Conservation (phyloP, 2,329 filamentous ascomycete species). For the Penicillium sp. region DNA sequence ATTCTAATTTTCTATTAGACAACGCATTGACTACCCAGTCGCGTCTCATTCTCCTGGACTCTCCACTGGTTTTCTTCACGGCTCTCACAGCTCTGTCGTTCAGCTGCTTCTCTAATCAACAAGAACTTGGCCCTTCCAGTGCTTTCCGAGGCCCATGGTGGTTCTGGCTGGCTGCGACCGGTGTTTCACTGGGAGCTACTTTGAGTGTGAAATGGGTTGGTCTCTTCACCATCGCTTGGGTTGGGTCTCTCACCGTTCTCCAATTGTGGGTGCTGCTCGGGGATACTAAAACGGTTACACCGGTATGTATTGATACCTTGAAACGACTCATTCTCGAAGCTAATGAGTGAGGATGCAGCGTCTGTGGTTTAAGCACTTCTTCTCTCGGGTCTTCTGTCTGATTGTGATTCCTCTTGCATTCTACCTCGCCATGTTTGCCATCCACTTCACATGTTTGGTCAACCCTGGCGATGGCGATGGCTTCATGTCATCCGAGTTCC, state of each 20-base stretch:
- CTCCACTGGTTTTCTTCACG: slow-evolving; percentile 86
- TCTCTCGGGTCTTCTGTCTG: slow-evolving; percentile 83
- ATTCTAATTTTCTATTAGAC: slow-evolving; percentile 50
- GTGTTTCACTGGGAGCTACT: slow-evolving; percentile 81
- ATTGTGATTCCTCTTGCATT: slow-evolving; percentile 83
- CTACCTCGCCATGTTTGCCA: slow-evolving; percentile 95
- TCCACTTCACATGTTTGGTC: slow-evolving; percentile 86
- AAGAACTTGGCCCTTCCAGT: slow-evolving; percentile 82
- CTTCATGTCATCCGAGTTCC: slow-evolving; percentile 99
- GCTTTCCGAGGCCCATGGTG: slow-evolving; percentile 91
- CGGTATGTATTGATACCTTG: slow-evolving; percentile 43
- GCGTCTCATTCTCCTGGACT: slow-evolving; percentile 90
- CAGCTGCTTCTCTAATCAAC: slow-evolving; percentile 91
- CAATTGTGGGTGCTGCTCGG: slow-evolving; percentile 95
- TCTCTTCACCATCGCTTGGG: slow-evolving; percentile 97
- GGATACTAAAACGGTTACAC: slow-evolving; percentile 76
- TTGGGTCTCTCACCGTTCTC: slow-evolving; percentile 79
- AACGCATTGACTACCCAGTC: slow-evolving; percentile 94
- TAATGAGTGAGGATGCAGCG: slow-evolving; percentile 41
- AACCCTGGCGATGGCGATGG: slow-evolving; percentile 97
- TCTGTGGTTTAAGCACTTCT: slow-evolving; percentile 87
- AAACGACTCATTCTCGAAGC: slow-evolving; percentile 5
- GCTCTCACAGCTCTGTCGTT: slow-evolving; percentile 86
- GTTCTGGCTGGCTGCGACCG: slow-evolving; percentile 91
- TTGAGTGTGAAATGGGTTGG: slow-evolving; percentile 98